A percentile compares a stretch with the other conserved stretches of the same genome.
These are phyloP conservation scores for Saccharomycopsis javanensis DNA, from an alignment of 805 yeast species.

Conservation along the genomic window DNA sequence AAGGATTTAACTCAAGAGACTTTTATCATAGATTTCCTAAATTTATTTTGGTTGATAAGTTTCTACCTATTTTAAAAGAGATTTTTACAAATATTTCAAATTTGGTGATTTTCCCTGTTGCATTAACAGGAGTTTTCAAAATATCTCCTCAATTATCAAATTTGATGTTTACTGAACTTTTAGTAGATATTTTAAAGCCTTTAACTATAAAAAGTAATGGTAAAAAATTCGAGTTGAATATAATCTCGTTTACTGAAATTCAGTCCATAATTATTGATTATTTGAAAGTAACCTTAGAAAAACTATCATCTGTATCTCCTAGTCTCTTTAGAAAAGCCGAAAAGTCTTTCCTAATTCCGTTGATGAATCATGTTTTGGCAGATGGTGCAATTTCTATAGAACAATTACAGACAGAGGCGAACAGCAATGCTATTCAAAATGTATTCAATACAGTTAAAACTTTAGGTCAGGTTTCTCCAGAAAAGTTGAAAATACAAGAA, in stretches of 20 bases:
- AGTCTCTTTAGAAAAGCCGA: slow-evolving; percentile 21
- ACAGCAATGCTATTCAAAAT: slow-evolving; percentile 16
- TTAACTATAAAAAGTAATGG: slow-evolving; percentile 12
- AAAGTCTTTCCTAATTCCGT: slow-evolving; percentile 25
- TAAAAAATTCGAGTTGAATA: slow-evolving; percentile 25
- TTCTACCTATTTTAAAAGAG: slow-evolving; percentile 59
- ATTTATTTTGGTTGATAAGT: slow-evolving; percentile 50
- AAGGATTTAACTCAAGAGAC: slow-evolving; percentile 41
- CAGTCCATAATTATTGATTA: slow-evolving; percentile 27
- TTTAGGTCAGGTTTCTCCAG: slow-evolving; percentile 20
- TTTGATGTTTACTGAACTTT: slow-evolving; percentile 67
- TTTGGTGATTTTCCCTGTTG: slow-evolving; percentile 33
- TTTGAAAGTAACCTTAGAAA: slow-evolving; percentile 23
- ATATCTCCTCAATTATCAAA: slow-evolving; percentile 64
- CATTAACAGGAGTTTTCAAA: slow-evolving; percentile 46
- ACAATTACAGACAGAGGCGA: slow-evolving; percentile 19
- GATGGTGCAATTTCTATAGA: slow-evolving; percentile 19
- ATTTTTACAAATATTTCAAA: slow-evolving; percentile 21
- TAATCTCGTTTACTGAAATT: slow-evolving; percentile 24
- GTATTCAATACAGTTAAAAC: slow-evolving; percentile 15
- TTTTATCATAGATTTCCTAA: slow-evolving; percentile 51
- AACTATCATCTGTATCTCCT: slow-evolving; percentile 24
- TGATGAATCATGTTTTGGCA: slow-evolving; percentile 25
- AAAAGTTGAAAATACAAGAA: slow-evolving; percentile 27
- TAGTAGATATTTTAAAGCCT: slow-evolving; percentile 27